phyloP scores from a whole-genome alignment of 2,329 filamentous ascomycete genomes.

The Colletotrichum scovillei region DNA sequence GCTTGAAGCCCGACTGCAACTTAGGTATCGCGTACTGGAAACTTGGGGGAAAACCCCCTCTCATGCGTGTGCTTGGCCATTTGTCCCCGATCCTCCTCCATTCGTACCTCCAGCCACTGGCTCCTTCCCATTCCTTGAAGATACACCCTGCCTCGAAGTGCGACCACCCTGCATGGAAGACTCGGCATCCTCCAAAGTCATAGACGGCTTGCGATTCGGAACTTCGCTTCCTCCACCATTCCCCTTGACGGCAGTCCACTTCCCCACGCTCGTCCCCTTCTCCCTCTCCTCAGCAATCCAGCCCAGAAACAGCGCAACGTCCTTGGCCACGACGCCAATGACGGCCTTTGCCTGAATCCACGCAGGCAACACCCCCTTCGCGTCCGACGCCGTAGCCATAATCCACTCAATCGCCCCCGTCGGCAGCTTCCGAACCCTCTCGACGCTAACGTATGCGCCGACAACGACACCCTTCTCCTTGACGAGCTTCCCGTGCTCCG shows the following conservation, averaged over 20 bases:
- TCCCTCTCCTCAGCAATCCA: slow-evolving; percentile 66
- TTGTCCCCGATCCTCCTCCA: slow-evolving; percentile 15
- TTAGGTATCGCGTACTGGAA: neutral
- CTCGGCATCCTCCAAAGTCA: slow-evolving; percentile 19
- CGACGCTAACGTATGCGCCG: slow-evolving; percentile 74
- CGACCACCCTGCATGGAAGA: slow-evolving; percentile 29
- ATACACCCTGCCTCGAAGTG: slow-evolving; percentile 23
- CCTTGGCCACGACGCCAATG: slow-evolving; percentile 73
- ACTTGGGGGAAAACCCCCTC: neutral
- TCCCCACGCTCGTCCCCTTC: slow-evolving; percentile 34
- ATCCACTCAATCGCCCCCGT: slow-evolving; percentile 74
- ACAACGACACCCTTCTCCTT: slow-evolving; percentile 61
- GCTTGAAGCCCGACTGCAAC: neutral
- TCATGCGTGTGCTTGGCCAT: slow-evolving; percentile 16
- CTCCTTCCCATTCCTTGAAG: slow-evolving; percentile 23
- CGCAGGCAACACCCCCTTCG: slow-evolving; percentile 73
- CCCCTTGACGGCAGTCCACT: slow-evolving; percentile 33
- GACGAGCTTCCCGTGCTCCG: slow-evolving; percentile 44
- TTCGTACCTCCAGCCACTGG: neutral
- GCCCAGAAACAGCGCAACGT: slow-evolving; percentile 74
- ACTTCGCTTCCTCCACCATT: slow-evolving; percentile 13
- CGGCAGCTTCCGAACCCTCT: slow-evolving; percentile 63
- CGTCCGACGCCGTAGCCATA: slow-evolving; percentile 82
- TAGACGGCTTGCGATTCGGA: slow-evolving; percentile 10
- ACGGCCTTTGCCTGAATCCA: slow-evolving; percentile 74